These are phyloP conservation scores for Leersia perrieri DNA, from an alignment of 176 grass and related monocot species.

Conservation along the genomic window DNA sequence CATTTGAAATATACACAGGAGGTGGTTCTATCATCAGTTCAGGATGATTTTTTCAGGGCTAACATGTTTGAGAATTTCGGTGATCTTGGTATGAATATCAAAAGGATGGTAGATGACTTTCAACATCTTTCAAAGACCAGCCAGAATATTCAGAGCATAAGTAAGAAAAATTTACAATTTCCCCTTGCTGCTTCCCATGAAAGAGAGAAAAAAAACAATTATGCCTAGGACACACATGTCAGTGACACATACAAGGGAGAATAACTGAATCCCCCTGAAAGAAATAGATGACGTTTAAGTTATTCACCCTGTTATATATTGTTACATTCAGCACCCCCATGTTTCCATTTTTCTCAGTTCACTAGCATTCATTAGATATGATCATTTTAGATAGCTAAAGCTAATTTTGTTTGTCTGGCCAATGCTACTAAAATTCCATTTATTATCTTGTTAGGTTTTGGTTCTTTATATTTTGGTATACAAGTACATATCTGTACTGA, in stretches of 20 bases:
- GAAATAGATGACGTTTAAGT: constrained; percentile 12
- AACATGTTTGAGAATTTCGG: constrained; percentile 98
- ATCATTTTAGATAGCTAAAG: neutral
- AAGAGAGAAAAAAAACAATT: constrained; percentile 3
- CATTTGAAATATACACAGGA: constrained; percentile 55
- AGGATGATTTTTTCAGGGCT: constrained; percentile 82
- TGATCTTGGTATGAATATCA: constrained; percentile 99
- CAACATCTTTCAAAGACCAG: constrained; percentile 98
- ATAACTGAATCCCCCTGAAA: constrained; percentile 1
- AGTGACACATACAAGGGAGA: neutral
- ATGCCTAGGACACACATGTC: neutral
- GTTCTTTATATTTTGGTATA: neutral
- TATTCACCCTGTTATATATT: neutral
- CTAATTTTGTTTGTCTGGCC: neutral
- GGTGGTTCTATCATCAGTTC: constrained; percentile 92
- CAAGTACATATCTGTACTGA: neutral
- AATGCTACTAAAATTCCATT: neutral
- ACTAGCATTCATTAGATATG: neutral
- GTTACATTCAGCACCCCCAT: neutral
- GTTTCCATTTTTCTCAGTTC: neutral
- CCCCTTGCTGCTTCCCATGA: constrained; percentile 19
- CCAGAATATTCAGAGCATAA: constrained; percentile 92
- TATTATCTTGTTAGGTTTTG: neutral
- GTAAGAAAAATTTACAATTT: constrained; percentile 48
- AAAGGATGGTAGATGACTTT: constrained; percentile 99